These are phyloP conservation scores for Penicillium bovifimosum DNA, from an alignment of 495 filamentous ascomycete species.

Conservation along the genomic window DNA sequence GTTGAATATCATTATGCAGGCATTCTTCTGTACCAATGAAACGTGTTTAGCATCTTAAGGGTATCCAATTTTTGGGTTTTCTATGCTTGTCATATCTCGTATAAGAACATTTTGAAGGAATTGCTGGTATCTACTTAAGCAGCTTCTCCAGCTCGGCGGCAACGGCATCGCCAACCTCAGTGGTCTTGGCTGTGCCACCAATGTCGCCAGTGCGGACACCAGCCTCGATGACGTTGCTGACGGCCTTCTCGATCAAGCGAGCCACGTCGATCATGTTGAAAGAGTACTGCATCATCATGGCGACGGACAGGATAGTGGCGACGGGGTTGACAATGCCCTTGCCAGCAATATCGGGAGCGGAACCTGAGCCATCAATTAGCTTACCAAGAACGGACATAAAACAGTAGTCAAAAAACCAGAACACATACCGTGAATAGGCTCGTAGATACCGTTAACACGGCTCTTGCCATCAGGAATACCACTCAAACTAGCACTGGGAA, in stretches of 20 bases:
- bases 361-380: conserved; percentile 26
- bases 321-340: conserved; percentile 80
- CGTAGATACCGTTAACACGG: conserved; percentile 72
- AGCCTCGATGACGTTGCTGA: conserved; percentile 47
- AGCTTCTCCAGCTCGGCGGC: conserved; percentile 46
- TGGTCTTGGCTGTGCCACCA: conserved; percentile 47
- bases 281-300: conserved; percentile 54
- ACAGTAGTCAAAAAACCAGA: conserved; percentile 4
- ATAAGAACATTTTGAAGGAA: conserved; percentile 7
- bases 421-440: conserved; percentile 87
- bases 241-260: conserved; percentile 47
- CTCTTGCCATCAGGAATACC: conserved; percentile 71
- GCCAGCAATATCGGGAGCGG: conserved; percentile 62
- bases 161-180: conserved; percentile 49
- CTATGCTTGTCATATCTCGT: conserved; percentile 24
- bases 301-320: conserved; percentile 49
- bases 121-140: conserved; percentile 26
- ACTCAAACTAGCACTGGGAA: conserved; percentile 84
- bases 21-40: neutral
- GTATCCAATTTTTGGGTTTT: conserved; percentile 25
- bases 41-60: conserved; percentile 13
- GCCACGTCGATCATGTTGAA: conserved; percentile 46
- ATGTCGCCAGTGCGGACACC: conserved; percentile 52
- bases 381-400: neutral
- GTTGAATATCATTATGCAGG: neutral